Percentiles rank a stretch among this genome's conserved stretches.
Evolutionary conservation across 768 basidiomycete species (phyloP).

Genomic region (Lentinula detonsa): DNA sequence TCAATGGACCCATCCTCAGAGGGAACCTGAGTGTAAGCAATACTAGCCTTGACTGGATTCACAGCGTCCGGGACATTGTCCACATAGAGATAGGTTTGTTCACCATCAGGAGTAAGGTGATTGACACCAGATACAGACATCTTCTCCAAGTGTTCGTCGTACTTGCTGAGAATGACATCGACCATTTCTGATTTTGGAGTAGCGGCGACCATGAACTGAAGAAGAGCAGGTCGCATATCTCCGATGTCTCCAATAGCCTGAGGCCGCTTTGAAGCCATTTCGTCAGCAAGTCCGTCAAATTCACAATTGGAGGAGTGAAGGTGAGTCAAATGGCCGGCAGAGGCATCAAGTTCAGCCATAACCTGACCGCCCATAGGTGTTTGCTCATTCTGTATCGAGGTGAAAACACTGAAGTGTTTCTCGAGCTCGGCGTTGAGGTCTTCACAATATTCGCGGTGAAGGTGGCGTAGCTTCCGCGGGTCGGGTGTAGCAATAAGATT

Average conservation of each 20-base stretch:
- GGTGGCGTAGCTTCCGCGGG: slow-evolving; percentile 27
- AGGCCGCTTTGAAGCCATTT: slow-evolving; percentile 20
- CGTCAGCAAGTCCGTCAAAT: slow-evolving; percentile 33
- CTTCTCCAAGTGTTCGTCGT: slow-evolving; percentile 41
- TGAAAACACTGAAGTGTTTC: slow-evolving; percentile 20
- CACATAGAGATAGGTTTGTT: slow-evolving; percentile 34
- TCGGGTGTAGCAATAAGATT: slow-evolving; percentile 23
- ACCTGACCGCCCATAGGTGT: slow-evolving; percentile 22
- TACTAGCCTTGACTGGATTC: slow-evolving; percentile 71
- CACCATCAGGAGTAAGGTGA: slow-evolving; percentile 41
- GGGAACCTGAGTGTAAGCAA: slow-evolving; percentile 83
- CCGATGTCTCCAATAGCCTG: slow-evolving; percentile 19
- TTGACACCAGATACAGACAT: slow-evolving; percentile 36
- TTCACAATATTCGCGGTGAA: slow-evolving; percentile 52
- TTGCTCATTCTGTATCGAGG: slow-evolving; percentile 24
- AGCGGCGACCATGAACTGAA: slow-evolving; percentile 77
- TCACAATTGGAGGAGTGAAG: slow-evolving; percentile 55
- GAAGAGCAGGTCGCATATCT: slow-evolving; percentile 52
- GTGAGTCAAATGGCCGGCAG: slow-evolving; percentile 32
- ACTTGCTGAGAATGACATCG: slow-evolving; percentile 42
- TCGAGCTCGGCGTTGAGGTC: slow-evolving; percentile 32
- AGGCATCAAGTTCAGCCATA: slow-evolving; percentile 11
- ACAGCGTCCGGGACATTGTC: slow-evolving; percentile 71
- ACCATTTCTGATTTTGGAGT: slow-evolving; percentile 46
- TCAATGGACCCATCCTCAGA: slow-evolving; percentile 47